Evolutionary conservation across 805 yeast genomes (phyloP), one percentile per base, ranked within the genome.

Genomic region (Candida nonsorbophila): DNA sequence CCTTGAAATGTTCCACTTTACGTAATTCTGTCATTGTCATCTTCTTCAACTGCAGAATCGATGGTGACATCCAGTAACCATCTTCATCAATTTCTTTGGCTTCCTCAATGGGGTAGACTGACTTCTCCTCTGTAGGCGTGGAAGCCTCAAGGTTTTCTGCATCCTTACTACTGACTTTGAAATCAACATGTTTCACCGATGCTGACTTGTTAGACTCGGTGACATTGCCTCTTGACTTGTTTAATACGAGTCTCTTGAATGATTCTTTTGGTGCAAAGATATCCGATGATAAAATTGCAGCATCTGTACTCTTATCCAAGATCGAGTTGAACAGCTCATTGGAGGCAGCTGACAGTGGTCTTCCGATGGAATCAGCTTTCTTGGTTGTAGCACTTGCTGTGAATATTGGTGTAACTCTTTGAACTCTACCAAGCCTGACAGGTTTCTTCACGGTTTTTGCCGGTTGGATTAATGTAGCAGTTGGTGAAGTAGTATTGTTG

Each of bases 31-130:
- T 57, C 21, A 84, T 62, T 0, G 85, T 53, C 69, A 74, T 66
- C 11, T 65, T 55, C 32, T 72, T 68, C 29, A 92, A 60, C 27
- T 77, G 77, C 4, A 77, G 72, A 21, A 80, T 47, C 3, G 86
- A 65, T 11, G 98, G 98, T 5, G 84, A 74, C 30, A 79, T 80
- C 84, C 92, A 92, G 58, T 88, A 92, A 5, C 88, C 95, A 27
- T 82, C 74, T 9, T 77, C 78, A 29, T 80, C 74, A 16, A 67
- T 65, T 24, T 71, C 16, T 6, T 14, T 10, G 8, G 8, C 14
- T 11, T 25, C 30, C 19, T 31, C 14, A 13, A 18, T n/a, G n/a
- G n/a, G n/a, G n/a, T n/a, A n/a, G n/a, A n/a, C n/a, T n/a, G n/a
- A n/a, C n/a, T n/a, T n/a, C n/a, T n/a, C n/a, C 20, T 18, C 20